Evolutionary conservation across 495 filamentous ascomycete species (phyloP), one percentile per base, ranked within the genome.

Genomic region (Tuber magnatum): DNA sequence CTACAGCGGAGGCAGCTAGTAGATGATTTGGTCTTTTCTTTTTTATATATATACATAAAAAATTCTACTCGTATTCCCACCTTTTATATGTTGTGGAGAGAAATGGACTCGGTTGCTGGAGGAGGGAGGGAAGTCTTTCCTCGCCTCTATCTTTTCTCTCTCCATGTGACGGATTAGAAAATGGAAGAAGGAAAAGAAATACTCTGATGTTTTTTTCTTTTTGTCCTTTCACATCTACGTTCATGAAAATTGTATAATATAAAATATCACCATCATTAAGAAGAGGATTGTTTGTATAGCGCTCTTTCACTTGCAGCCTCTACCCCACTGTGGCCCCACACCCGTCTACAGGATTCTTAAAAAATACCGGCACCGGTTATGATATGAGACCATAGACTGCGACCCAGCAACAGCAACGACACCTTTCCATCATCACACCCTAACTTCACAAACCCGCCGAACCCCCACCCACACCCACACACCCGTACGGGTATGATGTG

Each of bases 21-120:
- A 56, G 68, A 71, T 77, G 32, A 65, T 77, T 72, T 75, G 32
- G 74, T 79, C 39, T 72, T 79, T 73, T 70, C 77, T 48, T 74
- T 48, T 70, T 76, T 70, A 40, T 40, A 40, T n/a, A n/a, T n/a
- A n/a, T n/a, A n/a, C n/a, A n/a, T n/a, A 40, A 40, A 40, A 40
- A 40, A 40, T 73, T 73, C 40, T 65, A 5, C 4, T 46, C 18
- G 14, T 20, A 5, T 46, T 46, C 43, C 43, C 43, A 46, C 18
- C 43, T 46, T 46, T 51, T 48, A 51, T 24, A 51, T 46, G 20
- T 20, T 32, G n/a, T 56, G 48, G 28, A 65, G 56, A 35, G 56
- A 65, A 35, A 28, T 32, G 56, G 14, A 7, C 56, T 35, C 4
- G 28, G 28, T 65, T n/a, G 8, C 9, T 14, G 10, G 56, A 35